Percentiles rank a stretch among this genome's conserved stretches.
Evolutionary conservation across 495 filamentous ascomycete species (phyloP).

Genomic region (Evansstolkia leycettana): DNA sequence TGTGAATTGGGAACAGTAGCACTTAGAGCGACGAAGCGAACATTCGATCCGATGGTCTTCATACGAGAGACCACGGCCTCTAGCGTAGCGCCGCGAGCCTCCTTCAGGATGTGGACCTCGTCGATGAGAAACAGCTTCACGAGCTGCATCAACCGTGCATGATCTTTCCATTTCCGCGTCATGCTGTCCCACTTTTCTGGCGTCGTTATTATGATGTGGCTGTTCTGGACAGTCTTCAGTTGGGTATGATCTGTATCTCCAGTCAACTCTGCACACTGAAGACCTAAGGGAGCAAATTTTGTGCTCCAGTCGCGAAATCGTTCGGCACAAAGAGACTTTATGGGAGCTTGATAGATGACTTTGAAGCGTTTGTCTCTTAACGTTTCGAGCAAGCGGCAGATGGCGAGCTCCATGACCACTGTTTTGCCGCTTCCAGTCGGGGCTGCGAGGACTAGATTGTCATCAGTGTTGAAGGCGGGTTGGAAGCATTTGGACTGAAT

Average conservation of each 20-base stretch:
- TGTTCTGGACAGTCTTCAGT: constrained; percentile 60
- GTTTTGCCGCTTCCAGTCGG: constrained; percentile 96
- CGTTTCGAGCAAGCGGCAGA: constrained; percentile 61
- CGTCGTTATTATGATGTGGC: constrained; percentile 89
- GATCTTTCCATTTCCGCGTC: constrained; percentile 91
- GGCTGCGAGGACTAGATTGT: constrained; percentile 81
- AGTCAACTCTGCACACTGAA: constrained; percentile 77
- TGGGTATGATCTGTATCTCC: constrained; percentile 77
- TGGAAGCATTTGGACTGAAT: constrained; percentile 83
- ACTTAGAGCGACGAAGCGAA: constrained; percentile 85
- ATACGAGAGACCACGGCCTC: constrained; percentile 96
- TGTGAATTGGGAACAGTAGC: constrained; percentile 88
- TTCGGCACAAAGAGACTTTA: constrained; percentile 85
- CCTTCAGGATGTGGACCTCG: constrained; percentile 92
- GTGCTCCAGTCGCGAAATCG: constrained; percentile 70
- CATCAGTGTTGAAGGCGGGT: constrained; percentile 54
- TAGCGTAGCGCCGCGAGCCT: constrained; percentile 75
- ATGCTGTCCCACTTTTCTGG: constrained; percentile 99
- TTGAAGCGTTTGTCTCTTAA: constrained; percentile 64
- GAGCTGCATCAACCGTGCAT: constrained; percentile 68
- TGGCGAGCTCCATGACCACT: constrained; percentile 78
- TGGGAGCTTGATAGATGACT: constrained; percentile 91
- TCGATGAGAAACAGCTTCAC: constrained; percentile 91
- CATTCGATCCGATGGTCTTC: constrained; percentile 79
- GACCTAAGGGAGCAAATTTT: constrained; percentile 65